phyloP scores from a whole-genome alignment of 345 rosid genomes.

The Lagerstroemia speciosa region DNA sequence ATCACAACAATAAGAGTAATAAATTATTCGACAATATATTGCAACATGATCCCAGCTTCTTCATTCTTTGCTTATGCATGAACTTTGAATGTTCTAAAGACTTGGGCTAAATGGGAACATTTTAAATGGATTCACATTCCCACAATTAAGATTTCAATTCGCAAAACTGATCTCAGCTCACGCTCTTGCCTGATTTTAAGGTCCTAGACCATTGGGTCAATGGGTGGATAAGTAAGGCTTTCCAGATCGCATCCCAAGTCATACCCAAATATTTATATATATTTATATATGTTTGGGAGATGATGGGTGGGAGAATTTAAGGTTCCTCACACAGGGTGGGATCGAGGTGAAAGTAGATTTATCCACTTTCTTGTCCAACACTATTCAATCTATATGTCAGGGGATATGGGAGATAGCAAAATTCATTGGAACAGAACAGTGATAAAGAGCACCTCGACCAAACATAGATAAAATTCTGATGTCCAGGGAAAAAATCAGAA shows the following conservation, averaged over 20 bases:
- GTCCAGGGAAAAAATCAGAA: not conserved
- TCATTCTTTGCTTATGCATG: not conserved
- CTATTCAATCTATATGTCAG: not conserved
- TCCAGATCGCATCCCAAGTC: no score
- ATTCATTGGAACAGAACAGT: not conserved
- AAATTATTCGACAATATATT: not conserved
- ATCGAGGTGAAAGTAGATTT: not conserved
- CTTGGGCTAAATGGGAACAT: not conserved
- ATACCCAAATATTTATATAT: no score
- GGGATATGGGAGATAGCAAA: not conserved
- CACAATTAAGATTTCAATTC: not conserved
- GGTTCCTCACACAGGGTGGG: not conserved
- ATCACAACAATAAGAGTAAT: slow-evolving; percentile 7
- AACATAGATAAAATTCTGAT: not conserved
- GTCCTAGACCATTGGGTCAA: not conserved
- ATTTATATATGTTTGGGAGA: no score
- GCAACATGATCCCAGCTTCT: not conserved
- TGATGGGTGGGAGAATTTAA: no score
- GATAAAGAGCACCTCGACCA: not conserved
- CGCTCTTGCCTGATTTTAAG: not conserved
- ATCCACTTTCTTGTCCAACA: not conserved
- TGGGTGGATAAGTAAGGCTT: no score
- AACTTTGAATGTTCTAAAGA: not conserved
- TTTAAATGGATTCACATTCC: not conserved
- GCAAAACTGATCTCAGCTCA: not conserved